phyloP scores from a whole-genome alignment of 805 yeast genomes.

The Starmerella geochares region DNA sequence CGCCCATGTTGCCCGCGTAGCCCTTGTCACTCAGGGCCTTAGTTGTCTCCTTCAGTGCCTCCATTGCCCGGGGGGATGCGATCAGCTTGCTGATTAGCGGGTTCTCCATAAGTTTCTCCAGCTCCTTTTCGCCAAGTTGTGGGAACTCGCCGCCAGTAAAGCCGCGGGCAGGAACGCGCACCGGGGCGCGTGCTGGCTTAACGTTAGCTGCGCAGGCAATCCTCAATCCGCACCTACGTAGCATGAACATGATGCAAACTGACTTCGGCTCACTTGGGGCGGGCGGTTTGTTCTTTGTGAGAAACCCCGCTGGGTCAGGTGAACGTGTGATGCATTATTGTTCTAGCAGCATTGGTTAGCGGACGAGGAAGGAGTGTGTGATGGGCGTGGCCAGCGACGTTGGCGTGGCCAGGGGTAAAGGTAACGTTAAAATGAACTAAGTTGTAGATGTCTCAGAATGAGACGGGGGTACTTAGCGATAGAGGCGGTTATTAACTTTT shows the following conservation, averaged over 20 bases:
- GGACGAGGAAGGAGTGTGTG: too few species aligned
- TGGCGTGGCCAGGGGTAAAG: too few species aligned
- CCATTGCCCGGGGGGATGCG: slow-evolving; percentile 3
- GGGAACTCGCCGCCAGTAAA: background rate
- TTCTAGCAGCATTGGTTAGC: too few species aligned
- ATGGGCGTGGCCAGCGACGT: too few species aligned
- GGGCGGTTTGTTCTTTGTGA: background rate
- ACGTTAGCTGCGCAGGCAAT: background rate
- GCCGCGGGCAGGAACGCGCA: background rate
- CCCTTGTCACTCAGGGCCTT: slow-evolving; percentile 3
- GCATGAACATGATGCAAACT: background rate
- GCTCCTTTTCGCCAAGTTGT: background rate
- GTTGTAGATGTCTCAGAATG: too few species aligned
- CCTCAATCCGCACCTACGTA: background rate
- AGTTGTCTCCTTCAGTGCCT: slow-evolving; percentile 4
- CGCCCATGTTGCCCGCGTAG: slow-evolving; percentile 5
- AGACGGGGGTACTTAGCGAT: too few species aligned
- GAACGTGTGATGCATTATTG: too few species aligned
- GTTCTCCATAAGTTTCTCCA: slow-evolving; percentile 2
- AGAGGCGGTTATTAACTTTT: too few species aligned
- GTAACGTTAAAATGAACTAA: too few species aligned
- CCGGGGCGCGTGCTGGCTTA: background rate
- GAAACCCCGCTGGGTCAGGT: background rate
- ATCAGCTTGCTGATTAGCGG: slow-evolving; percentile 3
- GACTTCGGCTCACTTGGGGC: background rate